Conservation (phyloP, 495 filamentous ascomycete species). For the Elasticomyces elasticus region DNA sequence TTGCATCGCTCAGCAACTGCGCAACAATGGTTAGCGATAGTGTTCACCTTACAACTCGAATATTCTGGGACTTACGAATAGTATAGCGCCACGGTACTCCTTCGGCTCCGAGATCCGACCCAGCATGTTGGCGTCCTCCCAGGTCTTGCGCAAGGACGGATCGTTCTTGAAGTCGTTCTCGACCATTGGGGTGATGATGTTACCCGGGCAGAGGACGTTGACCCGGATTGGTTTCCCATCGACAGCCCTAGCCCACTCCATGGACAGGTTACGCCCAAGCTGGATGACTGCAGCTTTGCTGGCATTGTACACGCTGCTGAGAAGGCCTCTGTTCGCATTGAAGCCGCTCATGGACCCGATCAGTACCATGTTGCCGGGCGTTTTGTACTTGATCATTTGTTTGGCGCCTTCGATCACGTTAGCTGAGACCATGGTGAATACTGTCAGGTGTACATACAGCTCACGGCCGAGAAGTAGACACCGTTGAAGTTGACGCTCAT, state of each 20-base stretch:
- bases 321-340: slow-evolving; percentile 61
- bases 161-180: slow-evolving; percentile 55
- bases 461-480: slow-evolving; percentile 64
- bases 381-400: slow-evolving; percentile 66
- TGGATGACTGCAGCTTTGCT: slow-evolving; percentile 63
- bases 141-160: slow-evolving; percentile 47
- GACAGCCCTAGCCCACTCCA: slow-evolving; percentile 55
- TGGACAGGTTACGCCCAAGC: slow-evolving; percentile 52
- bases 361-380: slow-evolving; percentile 60
- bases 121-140: slow-evolving; percentile 50
- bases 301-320: slow-evolving; percentile 58
- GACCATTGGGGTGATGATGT: slow-evolving; percentile 67
- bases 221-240: slow-evolving; percentile 46
- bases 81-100: slow-evolving; percentile 56
- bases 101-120: slow-evolving; percentile 13
- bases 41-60: too few species aligned
- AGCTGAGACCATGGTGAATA: neutral
- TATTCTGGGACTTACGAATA: too few species aligned
- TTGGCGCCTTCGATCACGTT: slow-evolving; percentile 36
- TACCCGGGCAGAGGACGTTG: slow-evolving; percentile 57
- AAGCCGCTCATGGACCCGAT: slow-evolving; percentile 67
- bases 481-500: slow-evolving; percentile 69
- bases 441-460: slow-evolving; percentile 29
- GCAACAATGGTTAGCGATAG: too few species aligned
- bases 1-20: slow-evolving; percentile 56